Percentiles rank a stretch among this genome's conserved stretches.
Evolutionary conservation across 2,329 filamentous ascomycete species (phyloP).

Genomic region (Fusarium burgessii): DNA sequence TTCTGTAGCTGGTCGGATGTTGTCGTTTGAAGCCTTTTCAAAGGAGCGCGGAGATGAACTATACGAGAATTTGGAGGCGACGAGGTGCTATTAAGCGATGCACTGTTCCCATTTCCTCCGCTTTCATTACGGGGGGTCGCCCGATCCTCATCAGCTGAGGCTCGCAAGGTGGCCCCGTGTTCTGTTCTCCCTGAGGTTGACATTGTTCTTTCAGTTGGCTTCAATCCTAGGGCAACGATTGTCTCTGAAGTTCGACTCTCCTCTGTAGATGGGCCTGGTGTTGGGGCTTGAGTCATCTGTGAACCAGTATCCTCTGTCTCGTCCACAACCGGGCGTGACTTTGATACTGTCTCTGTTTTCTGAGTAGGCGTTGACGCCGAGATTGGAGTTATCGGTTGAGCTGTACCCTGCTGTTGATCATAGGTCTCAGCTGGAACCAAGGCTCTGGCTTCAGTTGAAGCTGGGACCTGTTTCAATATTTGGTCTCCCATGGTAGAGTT

Average conservation of each 20-base stretch:
- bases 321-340: rapidly evolving
- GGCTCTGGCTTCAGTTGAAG: rapidly evolving
- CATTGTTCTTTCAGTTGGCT: rapidly evolving
- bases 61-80: rapidly evolving
- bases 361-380: rapidly evolving
- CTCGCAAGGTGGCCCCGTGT: rapidly evolving
- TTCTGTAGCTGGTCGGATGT: neutral
- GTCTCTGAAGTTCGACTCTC: rapidly evolving
- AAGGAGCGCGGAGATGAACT: neutral
- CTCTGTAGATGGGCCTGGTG: neutral
- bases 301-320: rapidly evolving
- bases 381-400: neutral
- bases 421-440: rapidly evolving
- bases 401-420: rapidly evolving
- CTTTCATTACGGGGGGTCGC: rapidly evolving
- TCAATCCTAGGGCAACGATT: rapidly evolving
- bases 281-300: rapidly evolving
- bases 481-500: rapidly evolving
- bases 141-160: rapidly evolving
- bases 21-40: rapidly evolving
- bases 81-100: neutral
- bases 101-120: neutral
- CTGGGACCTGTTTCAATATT: rapidly evolving
- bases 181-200: rapidly evolving
- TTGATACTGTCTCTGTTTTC: rapidly evolving